These are phyloP conservation scores for Ophiognomonia clavigignenti-juglandacearum DNA, from an alignment of 2,329 filamentous ascomycete species.

Conservation along the genomic window DNA sequence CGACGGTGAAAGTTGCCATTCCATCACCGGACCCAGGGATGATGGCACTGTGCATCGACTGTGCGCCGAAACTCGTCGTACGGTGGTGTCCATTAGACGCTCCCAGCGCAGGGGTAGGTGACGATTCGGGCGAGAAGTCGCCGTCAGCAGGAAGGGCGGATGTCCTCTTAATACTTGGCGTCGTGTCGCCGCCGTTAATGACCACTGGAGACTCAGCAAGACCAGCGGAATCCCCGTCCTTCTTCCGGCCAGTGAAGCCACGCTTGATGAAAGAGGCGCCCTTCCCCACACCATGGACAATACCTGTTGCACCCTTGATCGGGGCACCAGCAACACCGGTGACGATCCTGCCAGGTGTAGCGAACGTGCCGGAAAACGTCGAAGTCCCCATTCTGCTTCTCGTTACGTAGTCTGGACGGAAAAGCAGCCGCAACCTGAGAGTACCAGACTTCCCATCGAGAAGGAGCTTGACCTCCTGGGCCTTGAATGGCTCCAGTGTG, in stretches of 20 bases:
- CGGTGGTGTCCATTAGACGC: conserved; percentile 36
- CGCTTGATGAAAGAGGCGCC: conserved; percentile 88
- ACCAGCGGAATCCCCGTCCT: conserved; percentile 40
- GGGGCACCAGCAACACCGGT: conserved; percentile 76
- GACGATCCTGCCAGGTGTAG: conserved; percentile 80
- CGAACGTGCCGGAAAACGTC: conserved; percentile 89
- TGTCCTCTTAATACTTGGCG: conserved; percentile 35
- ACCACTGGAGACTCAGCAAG: conserved; percentile 26
- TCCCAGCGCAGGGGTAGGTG: conserved; percentile 31
- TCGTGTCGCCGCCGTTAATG: conserved; percentile 35
- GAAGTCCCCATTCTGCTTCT: conserved; percentile 84
- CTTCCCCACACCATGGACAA: conserved; percentile 75
- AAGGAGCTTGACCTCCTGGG: conserved; percentile 66
- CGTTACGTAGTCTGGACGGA: conserved; percentile 88
- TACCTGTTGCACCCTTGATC: conserved; percentile 80
- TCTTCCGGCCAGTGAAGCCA: conserved; percentile 71
- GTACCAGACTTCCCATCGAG: conserved; percentile 88
- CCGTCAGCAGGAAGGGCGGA: conserved; percentile 31
- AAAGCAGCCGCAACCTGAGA: conserved; percentile 78
- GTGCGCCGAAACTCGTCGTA: conserved; percentile 55
- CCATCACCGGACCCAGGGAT: conserved; percentile 61
- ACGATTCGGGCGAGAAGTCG: conserved; percentile 22
- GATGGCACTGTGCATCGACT: conserved; percentile 62
- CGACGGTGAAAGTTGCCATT: conserved; percentile 72
- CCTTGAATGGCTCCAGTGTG: conserved; percentile 77